Evolutionary conservation across 2,329 filamentous ascomycete species (phyloP).

Genomic region (Talaromyces sp.): DNA sequence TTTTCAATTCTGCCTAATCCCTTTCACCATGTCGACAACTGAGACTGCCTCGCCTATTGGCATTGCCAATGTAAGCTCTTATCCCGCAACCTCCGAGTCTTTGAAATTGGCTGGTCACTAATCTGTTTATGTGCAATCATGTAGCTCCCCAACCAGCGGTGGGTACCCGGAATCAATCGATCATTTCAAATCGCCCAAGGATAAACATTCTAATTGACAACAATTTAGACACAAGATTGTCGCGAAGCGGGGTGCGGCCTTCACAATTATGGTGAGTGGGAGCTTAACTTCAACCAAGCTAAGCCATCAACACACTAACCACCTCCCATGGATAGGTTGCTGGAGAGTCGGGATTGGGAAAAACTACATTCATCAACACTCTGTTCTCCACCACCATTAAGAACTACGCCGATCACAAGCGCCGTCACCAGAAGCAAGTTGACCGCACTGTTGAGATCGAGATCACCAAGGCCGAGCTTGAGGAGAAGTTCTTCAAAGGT

Average conservation of each 20-base stretch:
- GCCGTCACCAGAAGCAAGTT: conserved; percentile 97
- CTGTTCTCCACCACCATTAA: conserved; percentile 99
- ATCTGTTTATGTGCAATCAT: conserved; percentile 16
- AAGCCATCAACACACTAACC: conserved; percentile 28
- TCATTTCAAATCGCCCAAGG: conserved; percentile 8
- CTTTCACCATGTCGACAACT: conserved; percentile 56
- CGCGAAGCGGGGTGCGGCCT: conserved; percentile 87
- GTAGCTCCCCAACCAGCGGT: conserved; percentile 71
- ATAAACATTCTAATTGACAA: conserved; percentile 27
- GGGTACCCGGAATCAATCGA: conserved; percentile 48
- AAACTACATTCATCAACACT: conserved; percentile 99
- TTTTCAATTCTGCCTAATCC: conserved; percentile 22
- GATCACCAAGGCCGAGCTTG: conserved; percentile 98
- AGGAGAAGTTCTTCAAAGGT: conserved; percentile 99
- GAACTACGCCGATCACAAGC: conserved; percentile 99
- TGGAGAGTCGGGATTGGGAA: conserved; percentile 96
- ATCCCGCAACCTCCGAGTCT: conserved; percentile 7
- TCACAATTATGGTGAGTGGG: conserved; percentile 91
- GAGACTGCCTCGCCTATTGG: conserved; percentile 69
- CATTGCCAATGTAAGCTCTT: conserved; percentile 69
- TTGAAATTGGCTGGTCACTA: conserved; percentile 10
- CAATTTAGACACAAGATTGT: conserved; percentile 68
- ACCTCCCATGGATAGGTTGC: conserved; percentile 67
- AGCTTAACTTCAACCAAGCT: background rate
- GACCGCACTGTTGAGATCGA: conserved; percentile 99